Evolutionary conservation across 1,139 yeast genomes (phyloP).

Genomic region (Scheffersomyces lignicola): DNA sequence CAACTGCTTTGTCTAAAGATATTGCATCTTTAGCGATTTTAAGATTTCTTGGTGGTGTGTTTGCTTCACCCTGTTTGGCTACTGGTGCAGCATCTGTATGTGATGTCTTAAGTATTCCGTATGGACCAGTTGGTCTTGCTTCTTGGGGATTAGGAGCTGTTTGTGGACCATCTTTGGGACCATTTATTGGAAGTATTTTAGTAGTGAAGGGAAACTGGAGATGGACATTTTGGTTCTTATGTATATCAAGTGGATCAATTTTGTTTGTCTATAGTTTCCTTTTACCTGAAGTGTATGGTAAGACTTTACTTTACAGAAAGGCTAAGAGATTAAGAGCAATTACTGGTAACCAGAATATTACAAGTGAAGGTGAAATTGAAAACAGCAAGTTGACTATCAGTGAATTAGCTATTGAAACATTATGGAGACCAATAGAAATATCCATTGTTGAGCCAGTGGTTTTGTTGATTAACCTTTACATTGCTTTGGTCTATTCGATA

Average conservation of each 20-base stretch:
- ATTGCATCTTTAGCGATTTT: constrained; percentile 32
- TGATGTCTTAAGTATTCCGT: constrained; percentile 26
- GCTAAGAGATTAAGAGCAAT: constrained; percentile 35
- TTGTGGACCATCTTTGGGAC: constrained; percentile 39
- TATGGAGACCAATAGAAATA: constrained; percentile 52
- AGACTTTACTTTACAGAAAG: constrained; percentile 35
- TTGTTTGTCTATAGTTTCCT: constrained; percentile 25
- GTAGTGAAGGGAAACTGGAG: constrained; percentile 32
- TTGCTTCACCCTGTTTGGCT: constrained; percentile 34
- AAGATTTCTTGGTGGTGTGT: constrained; percentile 33
- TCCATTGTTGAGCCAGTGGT: constrained; percentile 46
- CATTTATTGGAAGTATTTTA: constrained; percentile 34
- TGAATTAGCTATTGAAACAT: constrained; percentile 34
- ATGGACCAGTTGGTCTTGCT: constrained; percentile 34
- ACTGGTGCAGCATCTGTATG: constrained; percentile 37
- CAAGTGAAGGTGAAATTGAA: constrained; percentile 30
- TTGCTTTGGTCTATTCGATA: constrained; percentile 54
- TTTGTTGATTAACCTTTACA: constrained; percentile 47
- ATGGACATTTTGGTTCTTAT: constrained; percentile 43
- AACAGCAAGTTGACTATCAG: constrained; percentile 16
- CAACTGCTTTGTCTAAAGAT: constrained; percentile 29
- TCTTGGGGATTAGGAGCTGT: constrained; percentile 37
- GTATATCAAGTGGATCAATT: constrained; percentile 28
- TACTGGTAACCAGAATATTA: constrained; percentile 33
- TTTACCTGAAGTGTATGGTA: constrained; percentile 37